Conservation (phyloP, 306 rosid genomes). For the Benincasa hispida region DNA sequence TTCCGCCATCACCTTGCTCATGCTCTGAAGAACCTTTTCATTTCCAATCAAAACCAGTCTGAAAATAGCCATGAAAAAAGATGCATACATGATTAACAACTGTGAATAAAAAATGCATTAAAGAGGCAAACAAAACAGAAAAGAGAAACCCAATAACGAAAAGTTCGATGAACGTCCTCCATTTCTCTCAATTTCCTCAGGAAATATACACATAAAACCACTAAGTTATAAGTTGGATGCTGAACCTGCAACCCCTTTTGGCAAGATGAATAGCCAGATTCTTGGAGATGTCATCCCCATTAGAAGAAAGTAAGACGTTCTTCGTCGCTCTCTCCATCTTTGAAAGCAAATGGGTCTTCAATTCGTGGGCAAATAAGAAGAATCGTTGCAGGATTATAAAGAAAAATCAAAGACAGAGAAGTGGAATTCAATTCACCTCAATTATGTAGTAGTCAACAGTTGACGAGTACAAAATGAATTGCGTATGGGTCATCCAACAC, state of each 20-base stretch:
- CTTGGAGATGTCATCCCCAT: slow-evolving; percentile 52
- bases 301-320: slow-evolving; percentile 55
- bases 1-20: slow-evolving; percentile 20
- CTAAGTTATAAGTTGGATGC: neutral
- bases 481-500: neutral
- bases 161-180: neutral
- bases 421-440: neutral
- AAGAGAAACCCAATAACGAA: neutral
- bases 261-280: slow-evolving; percentile 60
- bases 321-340: slow-evolving; percentile 21
- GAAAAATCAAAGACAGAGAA: neutral
- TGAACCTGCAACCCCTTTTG: slow-evolving; percentile 76
- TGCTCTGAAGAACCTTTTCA: slow-evolving; percentile 18
- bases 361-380: neutral
- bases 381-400: neutral
- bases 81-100: neutral
- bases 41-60: slow-evolving; percentile 82
- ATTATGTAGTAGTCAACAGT: neutral
- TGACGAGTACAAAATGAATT: neutral
- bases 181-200: neutral
- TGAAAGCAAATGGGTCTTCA: neutral
- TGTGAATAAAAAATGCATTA: neutral
- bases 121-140: neutral
- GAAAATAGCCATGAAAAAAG: neutral
- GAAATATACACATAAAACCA: neutral